Evolutionary conservation across 2,329 filamentous ascomycete genomes (phyloP).

Genomic region (Fusarium siculi): DNA sequence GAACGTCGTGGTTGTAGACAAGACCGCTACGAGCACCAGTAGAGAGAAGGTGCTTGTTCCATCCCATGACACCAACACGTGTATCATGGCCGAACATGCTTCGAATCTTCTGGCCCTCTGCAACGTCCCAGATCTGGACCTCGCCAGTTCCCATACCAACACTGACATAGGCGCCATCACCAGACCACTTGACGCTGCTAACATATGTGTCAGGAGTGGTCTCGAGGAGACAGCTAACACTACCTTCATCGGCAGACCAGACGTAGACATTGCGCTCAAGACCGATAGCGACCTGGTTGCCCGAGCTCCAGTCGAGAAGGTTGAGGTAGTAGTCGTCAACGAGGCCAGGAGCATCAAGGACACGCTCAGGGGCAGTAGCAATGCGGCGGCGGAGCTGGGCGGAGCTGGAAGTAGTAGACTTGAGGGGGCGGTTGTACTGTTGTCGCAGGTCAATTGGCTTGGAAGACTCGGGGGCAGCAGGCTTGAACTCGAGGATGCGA

Average conservation of each 20-base stretch:
- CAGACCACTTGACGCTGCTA: constrained; percentile 98
- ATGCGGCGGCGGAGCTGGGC: constrained; percentile 93
- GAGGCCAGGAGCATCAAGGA: constrained; percentile 93
- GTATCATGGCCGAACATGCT: constrained; percentile 99
- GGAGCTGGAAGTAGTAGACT: constrained; percentile 75
- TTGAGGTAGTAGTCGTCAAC: constrained; percentile 99
- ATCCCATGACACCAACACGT: constrained; percentile 97
- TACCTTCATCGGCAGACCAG: constrained; percentile 95
- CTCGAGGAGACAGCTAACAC: constrained; percentile 89
- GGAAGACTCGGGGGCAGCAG: constrained; percentile 95
- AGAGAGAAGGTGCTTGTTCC: constrained; percentile 98
- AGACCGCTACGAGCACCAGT: constrained; percentile 94
- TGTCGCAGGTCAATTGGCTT: constrained; percentile 97
- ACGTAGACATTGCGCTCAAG: constrained; percentile 97
- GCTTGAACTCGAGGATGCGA: constrained; percentile 98
- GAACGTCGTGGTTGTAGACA: constrained; percentile 98
- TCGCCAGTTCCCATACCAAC: constrained; percentile 95
- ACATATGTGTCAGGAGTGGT: constrained; percentile 92
- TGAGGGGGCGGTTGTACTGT: constrained; percentile 97
- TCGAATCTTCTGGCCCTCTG: constrained; percentile 93
- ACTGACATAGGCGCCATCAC: constrained; percentile 94
- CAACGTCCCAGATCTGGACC: constrained; percentile 99
- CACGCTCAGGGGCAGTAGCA: constrained; percentile 92
- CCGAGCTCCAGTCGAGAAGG: constrained; percentile 96
- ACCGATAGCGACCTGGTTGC: constrained; percentile 97